phyloP scores from a whole-genome alignment of 768 basidiomycete species.

The Inosperma sp. region DNA sequence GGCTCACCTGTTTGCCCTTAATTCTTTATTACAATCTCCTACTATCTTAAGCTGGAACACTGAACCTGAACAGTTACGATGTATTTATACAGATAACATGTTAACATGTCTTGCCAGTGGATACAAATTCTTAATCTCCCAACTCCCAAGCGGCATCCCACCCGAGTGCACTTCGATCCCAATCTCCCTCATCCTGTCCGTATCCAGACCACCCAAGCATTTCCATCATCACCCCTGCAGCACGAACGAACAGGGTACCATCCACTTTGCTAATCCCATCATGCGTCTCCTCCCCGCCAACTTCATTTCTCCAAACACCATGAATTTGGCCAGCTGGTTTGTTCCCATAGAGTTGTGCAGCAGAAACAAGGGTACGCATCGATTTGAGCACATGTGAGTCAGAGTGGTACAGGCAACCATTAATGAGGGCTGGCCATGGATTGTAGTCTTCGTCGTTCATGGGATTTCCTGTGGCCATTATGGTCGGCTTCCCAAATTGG shows the following conservation, averaged over 20 bases:
- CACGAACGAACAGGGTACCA: constrained; percentile 53
- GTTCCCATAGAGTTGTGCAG: constrained; percentile 44
- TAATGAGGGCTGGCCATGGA: constrained; percentile 49
- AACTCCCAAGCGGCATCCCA: constrained; percentile 57
- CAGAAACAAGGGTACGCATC: constrained; percentile 45
- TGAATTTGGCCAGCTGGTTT: constrained; percentile 36
- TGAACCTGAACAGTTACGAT: no score
- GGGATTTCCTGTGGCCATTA: constrained; percentile 34
- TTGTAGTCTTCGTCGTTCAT: constrained; percentile 36
- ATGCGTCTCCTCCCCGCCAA: constrained; percentile 42
- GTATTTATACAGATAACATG: no score
- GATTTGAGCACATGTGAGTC: constrained; percentile 52
- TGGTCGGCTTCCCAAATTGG: constrained; percentile 9
- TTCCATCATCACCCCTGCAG: constrained; percentile 54
- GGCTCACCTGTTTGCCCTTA: no score
- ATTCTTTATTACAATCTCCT: no score
- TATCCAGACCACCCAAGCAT: constrained; percentile 51
- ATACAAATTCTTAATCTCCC: background rate
- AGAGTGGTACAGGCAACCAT: constrained; percentile 43
- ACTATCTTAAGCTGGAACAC: no score
- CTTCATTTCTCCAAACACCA: constrained; percentile 36
- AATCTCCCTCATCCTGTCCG: constrained; percentile 45
- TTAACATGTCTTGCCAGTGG: no score
- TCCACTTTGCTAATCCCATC: constrained; percentile 42
- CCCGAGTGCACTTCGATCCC: constrained; percentile 56